phyloP scores from a whole-genome alignment of 495 filamentous ascomycete genomes.

The Annulohypoxylon bovei region DNA sequence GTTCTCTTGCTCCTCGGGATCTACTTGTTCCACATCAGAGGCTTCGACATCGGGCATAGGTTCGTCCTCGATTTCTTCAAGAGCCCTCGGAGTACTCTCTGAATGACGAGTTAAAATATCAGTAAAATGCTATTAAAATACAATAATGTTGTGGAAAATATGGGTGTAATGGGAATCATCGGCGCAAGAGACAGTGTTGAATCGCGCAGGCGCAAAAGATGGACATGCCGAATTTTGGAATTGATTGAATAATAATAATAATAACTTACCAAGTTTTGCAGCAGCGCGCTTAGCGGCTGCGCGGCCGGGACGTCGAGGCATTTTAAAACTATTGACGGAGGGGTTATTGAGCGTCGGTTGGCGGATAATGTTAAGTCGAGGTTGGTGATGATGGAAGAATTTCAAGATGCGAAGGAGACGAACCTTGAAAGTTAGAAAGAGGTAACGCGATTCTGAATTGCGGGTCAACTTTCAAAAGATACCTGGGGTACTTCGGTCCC shows the following conservation, averaged over 20 bases:
- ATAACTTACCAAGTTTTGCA: conserved; percentile 56
- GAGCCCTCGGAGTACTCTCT: conserved; percentile 63
- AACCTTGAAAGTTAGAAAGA: background rate
- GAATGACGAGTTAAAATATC: conserved; percentile 4
- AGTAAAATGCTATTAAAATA: background rate
- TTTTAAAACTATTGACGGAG: conserved; percentile 9
- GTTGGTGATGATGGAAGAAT: background rate
- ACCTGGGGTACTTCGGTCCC: background rate
- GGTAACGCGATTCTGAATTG: background rate
- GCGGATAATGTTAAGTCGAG: background rate
- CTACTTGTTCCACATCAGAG: conserved; percentile 52
- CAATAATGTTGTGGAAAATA: background rate
- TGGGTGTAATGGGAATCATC: background rate
- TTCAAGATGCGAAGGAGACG: background rate
- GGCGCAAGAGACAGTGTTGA: background rate
- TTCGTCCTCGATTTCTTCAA: conserved; percentile 61
- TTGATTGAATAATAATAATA: conserved; percentile 3
- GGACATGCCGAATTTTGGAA: background rate
- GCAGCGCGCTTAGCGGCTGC: conserved; percentile 58
- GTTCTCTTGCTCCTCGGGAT: conserved; percentile 49
- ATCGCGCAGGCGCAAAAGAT: background rate
- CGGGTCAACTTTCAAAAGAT: background rate
- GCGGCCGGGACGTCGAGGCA: conserved; percentile 55
- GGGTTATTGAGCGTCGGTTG: background rate
- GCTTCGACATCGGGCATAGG: conserved; percentile 60